Conservation (phyloP, 2,329 filamentous ascomycete genomes). For the Stemphylium lycopersici region DNA sequence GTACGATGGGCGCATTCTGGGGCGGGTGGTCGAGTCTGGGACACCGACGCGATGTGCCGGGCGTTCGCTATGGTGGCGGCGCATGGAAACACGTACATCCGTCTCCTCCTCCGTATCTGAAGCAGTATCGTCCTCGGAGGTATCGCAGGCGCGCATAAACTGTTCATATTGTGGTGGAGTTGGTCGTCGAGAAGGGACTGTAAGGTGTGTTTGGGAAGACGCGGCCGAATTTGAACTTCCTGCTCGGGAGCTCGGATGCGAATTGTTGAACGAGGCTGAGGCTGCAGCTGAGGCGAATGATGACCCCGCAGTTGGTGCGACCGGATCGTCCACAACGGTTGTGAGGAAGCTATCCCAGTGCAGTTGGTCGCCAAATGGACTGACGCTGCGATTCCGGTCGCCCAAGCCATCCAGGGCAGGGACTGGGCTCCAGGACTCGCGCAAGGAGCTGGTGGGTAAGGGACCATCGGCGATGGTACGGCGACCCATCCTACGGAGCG, state of each 20-base stretch:
- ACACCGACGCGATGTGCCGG: constrained; percentile 7
- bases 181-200: constrained; percentile 44
- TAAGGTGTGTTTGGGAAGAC: constrained; percentile 48
- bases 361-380: constrained; percentile 60
- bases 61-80: constrained; percentile 33
- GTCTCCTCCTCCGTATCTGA: constrained; percentile 61
- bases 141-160: constrained; percentile 60
- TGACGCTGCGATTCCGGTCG: constrained; percentile 83
- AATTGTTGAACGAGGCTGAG: constrained; percentile 56
- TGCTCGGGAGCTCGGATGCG: constrained; percentile 49
- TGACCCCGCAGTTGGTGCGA: constrained; percentile 78
- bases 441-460: constrained; percentile 45
- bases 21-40: constrained; percentile 15
- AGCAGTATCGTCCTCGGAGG: constrained; percentile 48
- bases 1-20: constrained; percentile 27
- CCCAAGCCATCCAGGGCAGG: constrained; percentile 72
- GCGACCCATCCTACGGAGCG: constrained; percentile 48
- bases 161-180: constrained; percentile 46
- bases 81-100: constrained; percentile 13
- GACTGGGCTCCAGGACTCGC: constrained; percentile 47
- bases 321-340: constrained; percentile 81
- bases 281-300: constrained; percentile 77
- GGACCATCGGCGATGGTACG: constrained; percentile 46
- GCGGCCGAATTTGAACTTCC: constrained; percentile 53
- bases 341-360: constrained; percentile 82